Percentiles rank a stretch among this genome's conserved stretches.
Evolutionary conservation across 2,329 filamentous ascomycete genomes (phyloP).

Genomic region (Pleomassaria siparia): DNA sequence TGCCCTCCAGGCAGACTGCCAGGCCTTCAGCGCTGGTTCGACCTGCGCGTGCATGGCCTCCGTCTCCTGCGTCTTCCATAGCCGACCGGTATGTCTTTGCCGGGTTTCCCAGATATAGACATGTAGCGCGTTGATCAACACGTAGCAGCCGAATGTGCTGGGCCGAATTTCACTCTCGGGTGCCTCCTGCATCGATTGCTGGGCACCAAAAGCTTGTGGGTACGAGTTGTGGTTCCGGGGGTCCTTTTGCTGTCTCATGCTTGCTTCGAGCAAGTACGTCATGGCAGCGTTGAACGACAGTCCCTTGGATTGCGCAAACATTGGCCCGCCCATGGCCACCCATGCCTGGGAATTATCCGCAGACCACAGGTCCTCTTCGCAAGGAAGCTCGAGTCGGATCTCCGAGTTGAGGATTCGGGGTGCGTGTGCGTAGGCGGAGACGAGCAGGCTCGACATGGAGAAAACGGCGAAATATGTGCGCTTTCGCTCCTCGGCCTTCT

Average conservation of each 20-base stretch:
- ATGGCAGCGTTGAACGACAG: constrained; percentile 82
- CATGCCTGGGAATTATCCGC: constrained; percentile 84
- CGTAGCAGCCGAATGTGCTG: constrained; percentile 87
- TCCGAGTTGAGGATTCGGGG: constrained; percentile 93
- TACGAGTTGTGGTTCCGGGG: constrained; percentile 39
- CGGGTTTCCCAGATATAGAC: constrained; percentile 99
- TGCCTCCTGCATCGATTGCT: constrained; percentile 51
- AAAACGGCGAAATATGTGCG: constrained; percentile 91
- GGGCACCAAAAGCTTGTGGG: constrained; percentile 53
- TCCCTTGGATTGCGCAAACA: constrained; percentile 68
- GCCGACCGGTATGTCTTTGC: constrained; percentile 81
- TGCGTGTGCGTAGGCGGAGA: constrained; percentile 89
- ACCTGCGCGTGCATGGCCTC: constrained; percentile 96
- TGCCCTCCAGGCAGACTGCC: constrained; percentile 89
- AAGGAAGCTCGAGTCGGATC: constrained; percentile 84
- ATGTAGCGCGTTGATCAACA: constrained; percentile 91
- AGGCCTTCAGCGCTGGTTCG: constrained; percentile 88
- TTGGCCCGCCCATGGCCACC: constrained; percentile 71
- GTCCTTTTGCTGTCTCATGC: constrained; percentile 59
- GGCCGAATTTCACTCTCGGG: constrained; percentile 69
- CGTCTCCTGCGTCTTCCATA: constrained; percentile 90
- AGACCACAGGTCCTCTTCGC: constrained; percentile 87
- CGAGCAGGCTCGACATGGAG: constrained; percentile 84
- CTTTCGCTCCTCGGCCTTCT: constrained; percentile 84
- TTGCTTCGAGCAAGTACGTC: constrained; percentile 76